Evolutionary conservation across 2,329 filamentous ascomycete species (phyloP).

Genomic region (Neurospora sp.): DNA sequence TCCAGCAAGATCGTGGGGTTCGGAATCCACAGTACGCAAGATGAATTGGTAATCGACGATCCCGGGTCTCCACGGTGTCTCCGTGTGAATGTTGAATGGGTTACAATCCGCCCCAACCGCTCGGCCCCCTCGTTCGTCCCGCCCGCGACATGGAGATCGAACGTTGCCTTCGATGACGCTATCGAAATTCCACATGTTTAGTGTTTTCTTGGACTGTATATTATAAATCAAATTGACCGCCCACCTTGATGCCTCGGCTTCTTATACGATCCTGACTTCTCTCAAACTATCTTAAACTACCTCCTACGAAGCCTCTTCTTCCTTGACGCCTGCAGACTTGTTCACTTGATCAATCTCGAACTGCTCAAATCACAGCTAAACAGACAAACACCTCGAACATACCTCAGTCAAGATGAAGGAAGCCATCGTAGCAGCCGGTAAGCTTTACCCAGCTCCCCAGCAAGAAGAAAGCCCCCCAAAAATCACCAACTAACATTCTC

Average conservation of each 20-base stretch:
- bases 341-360: not conserved
- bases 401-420: slow-evolving; percentile 21
- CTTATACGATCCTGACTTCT: not conserved
- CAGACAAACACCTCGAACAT: slow-evolving; percentile 21
- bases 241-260: not conserved
- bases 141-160: not conserved
- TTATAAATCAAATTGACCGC: not conserved
- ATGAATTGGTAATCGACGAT: not conserved
- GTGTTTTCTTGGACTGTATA: not conserved
- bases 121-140: not conserved
- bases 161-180: not conserved
- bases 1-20: not conserved
- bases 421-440: slow-evolving; percentile 20
- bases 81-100: not conserved
- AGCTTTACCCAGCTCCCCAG: not conserved
- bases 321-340: not conserved
- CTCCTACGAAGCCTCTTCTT: not conserved
- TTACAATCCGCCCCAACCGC: not conserved
- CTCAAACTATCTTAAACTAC: no score
- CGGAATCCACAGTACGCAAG: not conserved
- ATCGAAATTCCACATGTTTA: not conserved
- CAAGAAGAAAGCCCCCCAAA: not conserved
- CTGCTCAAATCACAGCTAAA: not conserved
- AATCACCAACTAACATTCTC: not conserved
- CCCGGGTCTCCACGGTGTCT: not conserved